Evolutionary conservation across 495 filamentous ascomycete species (phyloP), one percentile per base, ranked within the genome.

Genomic region (Penicillium goetzii): DNA sequence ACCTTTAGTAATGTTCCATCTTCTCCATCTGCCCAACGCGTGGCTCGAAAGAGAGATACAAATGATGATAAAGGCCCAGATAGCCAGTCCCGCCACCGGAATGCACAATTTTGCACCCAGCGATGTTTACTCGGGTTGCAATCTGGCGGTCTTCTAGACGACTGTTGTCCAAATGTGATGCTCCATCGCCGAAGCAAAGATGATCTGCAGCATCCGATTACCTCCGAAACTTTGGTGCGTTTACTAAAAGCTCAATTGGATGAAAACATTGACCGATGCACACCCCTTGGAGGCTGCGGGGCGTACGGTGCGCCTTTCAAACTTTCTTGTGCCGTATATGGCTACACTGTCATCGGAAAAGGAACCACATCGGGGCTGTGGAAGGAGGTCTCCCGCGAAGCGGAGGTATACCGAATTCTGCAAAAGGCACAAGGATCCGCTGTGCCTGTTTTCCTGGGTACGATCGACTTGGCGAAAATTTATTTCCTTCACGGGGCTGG

Each of bases 261-360:
- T 60, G 41, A 74, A 47, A 66, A 74, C 30, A 66, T 75, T 9
- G 67, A 75, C 28, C 59, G 68, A 28, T 74, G 55, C 15, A 74
- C 59, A 19, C 69, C 70, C 3, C 41, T 74, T 23, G 58, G 72
- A 1, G 2, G 9, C 19, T 72, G 59, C 56, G 66, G 74, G 8
- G 40, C 67, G 3, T 74, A 61, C 49, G 65, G 78, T 25, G 73
- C 72, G 5, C 63, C 80, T 9, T 83, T 84, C 63, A 76, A 74
- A 62, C 64, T 84, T 1, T 79, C 70, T 9, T 71, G 75, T 58
- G 40, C 68, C 9, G 41, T 34, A 19, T 76, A 80, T 61, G 74
- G 79, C 15, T 84, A 85, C 53, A 83, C 79, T 5, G 71, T 85
- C 28, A 68, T 83, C 47, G 70, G 69, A 15, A 85, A 85, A 71